Evolutionary conservation across 2,329 filamentous ascomycete species (phyloP).

Genomic region (Phialophora verrucosa): DNA sequence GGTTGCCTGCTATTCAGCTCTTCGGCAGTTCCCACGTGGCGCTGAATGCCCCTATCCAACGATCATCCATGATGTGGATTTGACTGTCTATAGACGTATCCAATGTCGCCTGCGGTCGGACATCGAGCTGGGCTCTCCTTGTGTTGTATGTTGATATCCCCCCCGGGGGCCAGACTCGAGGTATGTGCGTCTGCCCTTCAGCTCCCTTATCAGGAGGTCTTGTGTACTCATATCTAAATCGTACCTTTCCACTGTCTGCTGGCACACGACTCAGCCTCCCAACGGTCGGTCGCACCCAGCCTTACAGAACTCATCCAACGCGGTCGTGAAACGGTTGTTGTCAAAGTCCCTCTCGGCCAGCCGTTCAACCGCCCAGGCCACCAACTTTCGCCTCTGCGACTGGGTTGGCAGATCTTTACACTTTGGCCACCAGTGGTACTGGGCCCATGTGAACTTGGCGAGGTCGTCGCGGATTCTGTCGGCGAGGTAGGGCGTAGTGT

Average conservation of each 20-base stretch:
- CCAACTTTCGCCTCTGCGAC: neutral
- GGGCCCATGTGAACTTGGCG: neutral
- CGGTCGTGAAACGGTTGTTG: neutral
- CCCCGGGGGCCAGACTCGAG: neutral
- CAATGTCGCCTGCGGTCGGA: neutral
- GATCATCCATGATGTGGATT: neutral
- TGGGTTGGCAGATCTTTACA: slow-evolving; percentile 2
- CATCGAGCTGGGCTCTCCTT: neutral
- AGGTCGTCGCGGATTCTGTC: neutral
- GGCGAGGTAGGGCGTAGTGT: neutral
- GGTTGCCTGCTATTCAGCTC: neutral
- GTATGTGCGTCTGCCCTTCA: neutral
- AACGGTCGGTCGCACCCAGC: neutral
- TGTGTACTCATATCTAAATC: neutral
- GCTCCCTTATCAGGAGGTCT: neutral
- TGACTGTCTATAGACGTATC: neutral
- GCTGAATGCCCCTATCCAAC: neutral
- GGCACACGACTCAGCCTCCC: neutral
- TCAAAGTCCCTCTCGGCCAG: neutral
- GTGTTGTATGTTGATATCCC: too few relatives aligned
- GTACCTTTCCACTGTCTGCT: neutral
- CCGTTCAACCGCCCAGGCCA: neutral
- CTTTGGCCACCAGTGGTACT: slow-evolving; percentile 8
- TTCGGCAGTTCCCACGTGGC: neutral
- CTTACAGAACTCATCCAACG: neutral